Base-by-base conservation (phyloP, 2,329 filamentous ascomycete species). In the Fusarium gaditjirri region DNA sequence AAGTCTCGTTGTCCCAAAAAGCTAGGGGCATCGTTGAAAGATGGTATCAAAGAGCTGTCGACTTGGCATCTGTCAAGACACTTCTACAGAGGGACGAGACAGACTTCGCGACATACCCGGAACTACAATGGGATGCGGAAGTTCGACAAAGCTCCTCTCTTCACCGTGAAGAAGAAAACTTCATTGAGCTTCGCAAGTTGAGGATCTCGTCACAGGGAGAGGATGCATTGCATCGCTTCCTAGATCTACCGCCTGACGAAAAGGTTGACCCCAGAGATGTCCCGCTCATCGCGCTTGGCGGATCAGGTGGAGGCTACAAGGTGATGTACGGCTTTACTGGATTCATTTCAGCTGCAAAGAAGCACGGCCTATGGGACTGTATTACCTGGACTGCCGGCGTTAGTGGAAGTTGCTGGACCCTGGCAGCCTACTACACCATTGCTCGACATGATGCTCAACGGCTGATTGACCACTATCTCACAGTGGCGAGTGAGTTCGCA, bases 331-430 rank as follows among this genome's bases (percentile, higher is more conserved):
- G 75, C 3, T 74, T 77, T 2, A 3, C 70, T 0, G 75, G 71
- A 0, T 76, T 77, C 12, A 77, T 77, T 0, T 55, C 21, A 1
- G 66, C 59, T 0, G 64, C 62, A 0, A 76, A 77, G 23, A 73
- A 73, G 12, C 36, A 60, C 4, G 44, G 61, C 0, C 4, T 77
- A 0, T 77, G 75, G 75, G 75, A 76, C 9, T 77, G 75, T 5
- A 69, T 76, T 0, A 75, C 68, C 0, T 77, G 75, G 75, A 65
- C 59, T 5, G 70, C 75, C 0, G 75, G 73, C 2, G 75, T 77
- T 1, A 77, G 75, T 6, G 75, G 75, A 3, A 77, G 73, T 19
- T 77, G 75, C 23, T 77, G 75, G 75, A 75, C 75, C 0, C 17
- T 77, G 1, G 73, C 69, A 2, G 71, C 71, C 0, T 77, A 77